Percentiles rank a stretch among this genome's conserved stretches.
Conservation (phyloP, 2,329 filamentous ascomycete species). For the Paramyrothecium roridum region DNA sequence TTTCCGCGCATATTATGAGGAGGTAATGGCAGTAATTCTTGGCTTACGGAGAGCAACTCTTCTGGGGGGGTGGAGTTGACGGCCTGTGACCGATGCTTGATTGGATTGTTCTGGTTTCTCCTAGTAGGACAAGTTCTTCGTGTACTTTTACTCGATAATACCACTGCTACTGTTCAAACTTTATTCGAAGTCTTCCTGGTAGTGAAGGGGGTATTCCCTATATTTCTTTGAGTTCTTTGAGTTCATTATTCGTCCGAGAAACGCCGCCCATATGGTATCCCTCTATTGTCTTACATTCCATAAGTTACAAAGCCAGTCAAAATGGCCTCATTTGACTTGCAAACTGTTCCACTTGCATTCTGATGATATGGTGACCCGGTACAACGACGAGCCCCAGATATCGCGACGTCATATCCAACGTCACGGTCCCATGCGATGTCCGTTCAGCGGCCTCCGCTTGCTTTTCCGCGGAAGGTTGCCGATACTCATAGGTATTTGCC, state of each 20-base stretch:
- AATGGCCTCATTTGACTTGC: conserved; percentile 45
- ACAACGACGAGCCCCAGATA: conserved; percentile 89
- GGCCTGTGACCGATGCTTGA: background rate
- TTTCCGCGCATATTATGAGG: background rate
- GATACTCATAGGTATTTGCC: conserved; percentile 83
- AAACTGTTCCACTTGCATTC: conserved; percentile 84
- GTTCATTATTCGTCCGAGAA: conserved; percentile 1
- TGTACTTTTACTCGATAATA: conserved; percentile 3
- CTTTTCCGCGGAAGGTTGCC: conserved; percentile 60
- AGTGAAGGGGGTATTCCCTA: no score
- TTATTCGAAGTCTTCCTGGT: no score
- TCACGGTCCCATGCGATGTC: conserved; percentile 41
- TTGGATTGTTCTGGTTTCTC: background rate
- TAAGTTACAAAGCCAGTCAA: conserved; percentile 2
- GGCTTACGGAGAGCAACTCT: background rate
- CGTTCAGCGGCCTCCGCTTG: conserved; percentile 31
- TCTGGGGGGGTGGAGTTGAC: background rate
- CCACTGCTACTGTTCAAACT: background rate
- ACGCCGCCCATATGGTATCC: background rate
- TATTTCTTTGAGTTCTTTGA: no score
- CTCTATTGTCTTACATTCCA: background rate
- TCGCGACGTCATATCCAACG: conserved; percentile 74
- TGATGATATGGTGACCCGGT: conserved; percentile 79
- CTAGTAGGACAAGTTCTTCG: background rate
- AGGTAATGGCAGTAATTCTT: conserved; percentile 3